Evolutionary conservation across 1,139 yeast genomes (phyloP), one percentile per base, ranked within the genome.

Genomic region (Maudiozyma humilis): DNA sequence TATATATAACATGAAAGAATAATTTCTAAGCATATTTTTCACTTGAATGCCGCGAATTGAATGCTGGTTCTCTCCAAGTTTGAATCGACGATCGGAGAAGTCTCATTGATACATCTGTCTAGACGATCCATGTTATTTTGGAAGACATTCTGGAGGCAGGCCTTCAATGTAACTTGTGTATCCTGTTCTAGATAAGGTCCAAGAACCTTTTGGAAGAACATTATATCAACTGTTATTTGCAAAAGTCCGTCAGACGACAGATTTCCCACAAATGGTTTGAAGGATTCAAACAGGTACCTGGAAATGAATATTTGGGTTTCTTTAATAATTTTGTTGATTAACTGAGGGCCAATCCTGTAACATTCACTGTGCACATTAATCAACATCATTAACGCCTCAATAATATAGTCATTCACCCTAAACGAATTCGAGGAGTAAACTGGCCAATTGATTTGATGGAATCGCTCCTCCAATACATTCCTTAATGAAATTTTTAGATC

Each of bases 311-410:
- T 67, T 49, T 72, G 70, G 14, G 78, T 64, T 39, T 70, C 75
- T 19, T 65, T 60, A 17, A 77, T 58, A 3, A 76, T 71, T 13
- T 67, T 63, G 27, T 62, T 57, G 7, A 75, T 68, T 38, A 76
- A 56, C 31, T 65, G 67, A 1, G 73, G 70, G 0, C 79, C 73
- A 14, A 75, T 69, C 35, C 69, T 69, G 30, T 67, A 57, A 29
- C 78, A 76, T 43, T 69, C 71, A 23, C 79, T 68, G 52, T 77
- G 80, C 1, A 77, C 72, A 15, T 70, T 63, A 5, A 79, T 77
- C 20, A 82, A 57, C 32, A 72, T 60, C 57, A 77, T 68, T 37
- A 80, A 58, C 1, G 73, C 64, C 45, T 77, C 76, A 45, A 76
- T 71, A 5, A 79, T 62, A 54, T 74, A 79, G 32, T 69, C 59